phyloP scores from a whole-genome alignment of 257 asterid genomes.

The Cynanchum wilfordii region DNA sequence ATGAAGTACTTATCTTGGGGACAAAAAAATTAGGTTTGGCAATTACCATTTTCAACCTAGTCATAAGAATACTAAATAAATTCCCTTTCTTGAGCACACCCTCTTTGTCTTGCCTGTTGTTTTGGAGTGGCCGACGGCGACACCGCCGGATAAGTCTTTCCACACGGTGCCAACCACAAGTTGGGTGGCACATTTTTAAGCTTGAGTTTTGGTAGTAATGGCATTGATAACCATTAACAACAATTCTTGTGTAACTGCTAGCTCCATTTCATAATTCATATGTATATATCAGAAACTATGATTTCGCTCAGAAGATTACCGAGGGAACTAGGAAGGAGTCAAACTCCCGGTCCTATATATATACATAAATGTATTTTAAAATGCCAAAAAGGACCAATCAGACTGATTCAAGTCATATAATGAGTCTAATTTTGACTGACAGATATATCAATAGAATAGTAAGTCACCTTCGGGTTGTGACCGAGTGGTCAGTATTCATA shows the following conservation, averaged over 20 bases:
- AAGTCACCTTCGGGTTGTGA: no score
- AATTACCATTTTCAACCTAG: background rate
- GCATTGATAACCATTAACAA: no score
- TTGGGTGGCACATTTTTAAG: background rate
- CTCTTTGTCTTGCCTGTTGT: constrained; percentile 23
- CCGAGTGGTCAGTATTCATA: no score
- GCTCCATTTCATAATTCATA: no score
- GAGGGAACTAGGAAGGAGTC: no score
- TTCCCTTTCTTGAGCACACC: constrained; percentile 6
- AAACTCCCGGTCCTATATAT: no score
- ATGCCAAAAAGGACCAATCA: background rate
- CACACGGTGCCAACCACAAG: background rate
- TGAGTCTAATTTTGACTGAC: background rate
- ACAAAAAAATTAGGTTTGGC: background rate
- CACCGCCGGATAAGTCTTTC: constrained; percentile 15
- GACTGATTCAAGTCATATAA: background rate
- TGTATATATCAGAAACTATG: no score
- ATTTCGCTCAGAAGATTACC: no score
- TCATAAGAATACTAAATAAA: background rate
- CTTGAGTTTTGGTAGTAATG: background rate
- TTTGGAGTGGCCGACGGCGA: background rate
- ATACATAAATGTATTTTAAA: no score
- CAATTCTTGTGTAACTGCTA: no score
- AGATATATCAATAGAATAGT: no score
- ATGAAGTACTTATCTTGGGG: background rate